Conservation (phyloP, 768 basidiomycete species). For the Gelatoporia subvermispora region DNA sequence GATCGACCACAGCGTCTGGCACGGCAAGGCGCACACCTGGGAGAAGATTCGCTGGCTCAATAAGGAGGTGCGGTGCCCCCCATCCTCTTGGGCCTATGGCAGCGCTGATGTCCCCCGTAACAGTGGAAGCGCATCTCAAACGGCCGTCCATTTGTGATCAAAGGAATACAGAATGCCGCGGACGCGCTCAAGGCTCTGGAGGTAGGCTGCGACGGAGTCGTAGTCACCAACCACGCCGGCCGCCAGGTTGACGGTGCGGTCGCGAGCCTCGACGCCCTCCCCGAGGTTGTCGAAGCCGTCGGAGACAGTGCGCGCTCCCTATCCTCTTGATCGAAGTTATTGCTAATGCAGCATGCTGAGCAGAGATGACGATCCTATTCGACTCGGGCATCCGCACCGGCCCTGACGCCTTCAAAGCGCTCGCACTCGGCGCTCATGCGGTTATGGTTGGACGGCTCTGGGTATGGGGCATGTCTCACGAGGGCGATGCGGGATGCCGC, state of each 20-base stretch:
- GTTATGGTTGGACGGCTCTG: conserved; percentile 46
- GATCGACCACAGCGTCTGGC: conserved; percentile 45
- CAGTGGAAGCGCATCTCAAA: conserved; percentile 44
- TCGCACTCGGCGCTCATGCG: conserved; percentile 50
- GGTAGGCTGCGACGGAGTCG: conserved; percentile 46
- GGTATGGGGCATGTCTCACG: conserved; percentile 50
- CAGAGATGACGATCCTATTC: conserved; percentile 46
- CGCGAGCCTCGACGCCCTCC: conserved; percentile 43
- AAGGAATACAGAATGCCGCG: conserved; percentile 45
- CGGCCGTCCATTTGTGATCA: conserved; percentile 48
- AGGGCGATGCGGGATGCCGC: conserved; percentile 45
- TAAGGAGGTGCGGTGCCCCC: conserved; percentile 27
- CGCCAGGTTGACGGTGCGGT: conserved; percentile 55
- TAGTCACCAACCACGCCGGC: conserved; percentile 54
- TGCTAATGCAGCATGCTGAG: neutral
- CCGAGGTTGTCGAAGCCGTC: conserved; percentile 47
- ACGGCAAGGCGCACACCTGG: conserved; percentile 50
- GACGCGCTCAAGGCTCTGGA: conserved; percentile 45
- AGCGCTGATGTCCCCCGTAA: neutral
- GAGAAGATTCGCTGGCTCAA: conserved; percentile 47
- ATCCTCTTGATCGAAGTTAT: neutral
- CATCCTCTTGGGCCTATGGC: no score
- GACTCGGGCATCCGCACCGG: conserved; percentile 52
- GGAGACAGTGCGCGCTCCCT: conserved; percentile 36
- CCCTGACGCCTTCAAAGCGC: conserved; percentile 51